These are phyloP conservation scores for Posidonia australis DNA, from an alignment of 106 monocot genomes.

Conservation along the genomic window DNA sequence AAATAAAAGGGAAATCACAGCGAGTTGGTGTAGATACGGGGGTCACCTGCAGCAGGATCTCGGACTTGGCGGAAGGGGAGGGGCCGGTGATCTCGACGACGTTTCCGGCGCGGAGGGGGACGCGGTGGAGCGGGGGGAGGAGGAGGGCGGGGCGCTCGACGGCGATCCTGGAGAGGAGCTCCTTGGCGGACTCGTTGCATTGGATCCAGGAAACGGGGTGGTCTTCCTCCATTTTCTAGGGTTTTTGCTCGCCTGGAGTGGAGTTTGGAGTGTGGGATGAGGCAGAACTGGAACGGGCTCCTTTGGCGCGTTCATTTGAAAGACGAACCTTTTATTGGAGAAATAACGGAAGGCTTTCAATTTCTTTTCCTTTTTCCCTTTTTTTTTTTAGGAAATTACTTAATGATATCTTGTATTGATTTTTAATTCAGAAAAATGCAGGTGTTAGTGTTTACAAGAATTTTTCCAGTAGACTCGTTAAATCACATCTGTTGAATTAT, in stretches of 20 bases:
- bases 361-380: too few relatives aligned
- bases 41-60: constrained; percentile 57
- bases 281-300: too few relatives aligned
- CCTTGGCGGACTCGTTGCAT: constrained; percentile 46
- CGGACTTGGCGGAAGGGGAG: constrained; percentile 74
- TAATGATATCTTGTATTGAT: too few relatives aligned
- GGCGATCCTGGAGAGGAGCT: constrained; percentile 32
- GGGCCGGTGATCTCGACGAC: constrained; percentile 92
- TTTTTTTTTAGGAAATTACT: too few relatives aligned
- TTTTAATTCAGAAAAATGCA: too few relatives aligned
- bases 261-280: too few relatives aligned
- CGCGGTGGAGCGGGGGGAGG: constrained; percentile 73
- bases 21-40: not conserved
- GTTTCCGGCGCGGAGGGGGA: constrained; percentile 65
- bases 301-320: too few relatives aligned
- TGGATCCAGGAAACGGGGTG: constrained; percentile 44
- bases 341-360: too few relatives aligned
- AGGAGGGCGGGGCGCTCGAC: constrained; percentile 42
- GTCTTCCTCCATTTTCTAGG: not conserved
- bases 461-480: too few relatives aligned
- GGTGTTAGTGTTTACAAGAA: too few relatives aligned
- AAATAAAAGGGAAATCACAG: not conserved
- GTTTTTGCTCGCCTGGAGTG: not conserved
- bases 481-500: too few relatives aligned
- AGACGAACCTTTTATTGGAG: too few relatives aligned